Conservation (phyloP, 2,329 filamentous ascomycete genomes). For the Dactylellina drechsleri region DNA sequence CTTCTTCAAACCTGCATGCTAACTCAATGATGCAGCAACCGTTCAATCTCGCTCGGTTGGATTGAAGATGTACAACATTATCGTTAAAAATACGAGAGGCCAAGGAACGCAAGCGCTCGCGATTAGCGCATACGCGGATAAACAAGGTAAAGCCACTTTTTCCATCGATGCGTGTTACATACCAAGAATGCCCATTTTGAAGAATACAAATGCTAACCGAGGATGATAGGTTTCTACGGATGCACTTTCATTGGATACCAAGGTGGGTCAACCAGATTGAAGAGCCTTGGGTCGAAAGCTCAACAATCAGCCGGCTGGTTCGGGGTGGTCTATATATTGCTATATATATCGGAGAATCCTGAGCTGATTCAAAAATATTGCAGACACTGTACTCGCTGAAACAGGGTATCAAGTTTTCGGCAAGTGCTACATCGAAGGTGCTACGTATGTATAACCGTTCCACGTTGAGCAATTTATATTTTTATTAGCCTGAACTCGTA, state of each 20-base stretch:
- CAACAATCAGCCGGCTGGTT: too few relatives aligned
- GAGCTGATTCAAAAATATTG: not conserved
- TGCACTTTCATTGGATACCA: conserved; percentile 69
- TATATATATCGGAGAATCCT: not conserved
- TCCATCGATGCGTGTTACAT: not conserved
- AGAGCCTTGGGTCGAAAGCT: too few relatives aligned
- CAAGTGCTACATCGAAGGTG: conserved; percentile 68
- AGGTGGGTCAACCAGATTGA: not conserved
- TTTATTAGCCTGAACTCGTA: conserved; percentile 1
- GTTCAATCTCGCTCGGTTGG: conserved; percentile 65
- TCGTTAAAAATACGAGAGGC: conserved; percentile 66
- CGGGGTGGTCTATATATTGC: not conserved
- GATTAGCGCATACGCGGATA: conserved; percentile 65
- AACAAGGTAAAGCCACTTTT: conserved; percentile 62
- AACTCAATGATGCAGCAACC: conserved; percentile 59
- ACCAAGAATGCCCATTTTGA: not conserved
- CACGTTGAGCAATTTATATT: not conserved
- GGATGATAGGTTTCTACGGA: conserved; percentile 65
- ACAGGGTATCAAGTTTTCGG: conserved; percentile 69
- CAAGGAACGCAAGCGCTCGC: conserved; percentile 67
- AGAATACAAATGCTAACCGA: too few relatives aligned
- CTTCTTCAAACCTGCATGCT: too few relatives aligned
- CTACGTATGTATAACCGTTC: conserved; percentile 61
- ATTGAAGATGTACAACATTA: conserved; percentile 73
- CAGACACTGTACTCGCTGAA: conserved; percentile 67